phyloP scores from a whole-genome alignment of 345 rosid species.

The Cardamine chenopodiifolia region DNA sequence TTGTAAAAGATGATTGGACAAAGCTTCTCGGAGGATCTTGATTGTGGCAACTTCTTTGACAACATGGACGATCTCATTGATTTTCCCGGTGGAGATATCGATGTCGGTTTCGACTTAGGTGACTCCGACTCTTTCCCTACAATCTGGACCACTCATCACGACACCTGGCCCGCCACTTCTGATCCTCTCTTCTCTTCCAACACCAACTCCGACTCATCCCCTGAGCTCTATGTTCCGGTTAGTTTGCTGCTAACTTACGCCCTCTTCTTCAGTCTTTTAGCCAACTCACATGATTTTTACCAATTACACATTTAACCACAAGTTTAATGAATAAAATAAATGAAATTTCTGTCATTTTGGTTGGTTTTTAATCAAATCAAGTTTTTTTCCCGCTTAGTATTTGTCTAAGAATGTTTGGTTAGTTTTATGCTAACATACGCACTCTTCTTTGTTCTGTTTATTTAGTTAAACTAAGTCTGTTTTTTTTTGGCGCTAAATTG shows the following conservation, averaged over 20 bases:
- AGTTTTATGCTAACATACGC: slow-evolving; percentile 31
- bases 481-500: background rate
- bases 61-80: slow-evolving; percentile 90
- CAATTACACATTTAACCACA: background rate
- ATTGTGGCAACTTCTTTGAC: slow-evolving; percentile 93
- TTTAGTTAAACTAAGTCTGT: background rate
- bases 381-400: background rate
- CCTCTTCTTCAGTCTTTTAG: background rate
- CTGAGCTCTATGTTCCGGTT: slow-evolving; percentile 92
- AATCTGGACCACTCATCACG: slow-evolving; percentile 69
- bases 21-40: slow-evolving; percentile 76
- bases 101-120: slow-evolving; percentile 46
- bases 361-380: background rate
- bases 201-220: slow-evolving; percentile 61
- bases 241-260: slow-evolving; percentile 29
- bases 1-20: slow-evolving; percentile 66
- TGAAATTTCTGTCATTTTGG: background rate
- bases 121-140: slow-evolving; percentile 55
- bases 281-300: slow-evolving; percentile 4
- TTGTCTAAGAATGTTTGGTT: background rate
- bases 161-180: slow-evolving; percentile 58
- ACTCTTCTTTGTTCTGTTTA: slow-evolving; percentile 10
- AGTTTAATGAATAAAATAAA: background rate
- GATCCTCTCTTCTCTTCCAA: slow-evolving; percentile 66
- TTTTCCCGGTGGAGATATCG: slow-evolving; percentile 74